Base-by-base conservation (phyloP, 768 basidiomycete species). In the Kwoniella botswanensis region DNA sequence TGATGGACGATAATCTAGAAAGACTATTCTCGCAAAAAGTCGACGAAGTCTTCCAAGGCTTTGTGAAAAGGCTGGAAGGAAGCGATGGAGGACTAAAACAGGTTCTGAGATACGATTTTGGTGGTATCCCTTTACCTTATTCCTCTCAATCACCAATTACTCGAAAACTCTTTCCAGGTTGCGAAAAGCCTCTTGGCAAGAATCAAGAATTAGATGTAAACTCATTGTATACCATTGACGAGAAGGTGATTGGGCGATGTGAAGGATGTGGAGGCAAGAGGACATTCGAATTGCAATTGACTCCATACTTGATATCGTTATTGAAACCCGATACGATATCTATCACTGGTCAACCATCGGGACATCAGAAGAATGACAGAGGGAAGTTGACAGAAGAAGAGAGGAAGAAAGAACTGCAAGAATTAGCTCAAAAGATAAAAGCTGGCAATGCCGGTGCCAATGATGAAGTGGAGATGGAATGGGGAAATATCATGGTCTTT, bases 401-500 rank as follows among this genome's bases (percentile, higher is more conserved):
- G 81, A 86, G 92, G 76, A 86, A 88, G 72, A 87, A 87, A 74
- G 88, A 87, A 58, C 85, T 93, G 10, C 87, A 89, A 77, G 82
- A 85, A 50, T 42, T 82, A 18, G 88, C 88, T 76, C 86, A 85
- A 13, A 84, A 76, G 42, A 84, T 84, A 42, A 53, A 62, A 22
- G 67, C 69, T n/a, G 55, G n/a, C 4, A 64, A 62, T 4, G 70
- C 22, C 22, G 65, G 4, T 4, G 74, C 68, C n/a, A 85, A 84
- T 11, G 76, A 74, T 62, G 88, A 85, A 15, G 84, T 85, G 53
- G 91, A 90, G 0, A 94, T 98, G 93, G 93, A 95, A 69, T 98
- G 94, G 93, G 96, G 96, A 0, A 95, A 92, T 1, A 90, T 91
- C 67, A 86, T 96, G 85, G 86, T 98, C 11, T 96, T 94, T 84